These are phyloP conservation scores for Neurospora intermedia DNA, from an alignment of 495 filamentous ascomycete genomes.

Conservation along the genomic window DNA sequence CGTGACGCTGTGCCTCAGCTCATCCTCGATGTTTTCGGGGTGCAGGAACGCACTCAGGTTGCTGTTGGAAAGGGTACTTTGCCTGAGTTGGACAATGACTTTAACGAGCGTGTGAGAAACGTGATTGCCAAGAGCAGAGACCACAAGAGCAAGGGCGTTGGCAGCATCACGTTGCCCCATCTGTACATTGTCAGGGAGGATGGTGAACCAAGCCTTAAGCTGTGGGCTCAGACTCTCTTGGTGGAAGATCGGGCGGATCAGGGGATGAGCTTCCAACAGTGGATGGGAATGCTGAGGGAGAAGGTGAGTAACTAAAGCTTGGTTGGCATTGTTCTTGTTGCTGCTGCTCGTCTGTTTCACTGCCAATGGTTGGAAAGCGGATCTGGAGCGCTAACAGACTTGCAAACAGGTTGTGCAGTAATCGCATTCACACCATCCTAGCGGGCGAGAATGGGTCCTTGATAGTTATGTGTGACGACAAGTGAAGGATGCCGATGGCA, in stretches of 20 bases:
- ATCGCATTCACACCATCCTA: neutral
- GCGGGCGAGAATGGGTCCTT: neutral
- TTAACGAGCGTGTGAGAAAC: slow-evolving; percentile 85
- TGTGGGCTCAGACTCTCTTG: slow-evolving; percentile 94
- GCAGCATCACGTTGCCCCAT: slow-evolving; percentile 83
- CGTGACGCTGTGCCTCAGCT: slow-evolving; percentile 87
- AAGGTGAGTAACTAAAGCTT: slow-evolving; percentile 60
- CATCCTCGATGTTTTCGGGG: slow-evolving; percentile 79
- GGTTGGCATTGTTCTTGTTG: neutral
- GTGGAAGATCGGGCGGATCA: slow-evolving; percentile 94
- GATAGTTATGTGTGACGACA: neutral
- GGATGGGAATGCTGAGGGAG: slow-evolving; percentile 84
- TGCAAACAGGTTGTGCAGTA: neutral
- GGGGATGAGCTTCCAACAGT: slow-evolving; percentile 82
- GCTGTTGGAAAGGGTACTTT: slow-evolving; percentile 83
- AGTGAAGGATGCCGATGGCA: neutral
- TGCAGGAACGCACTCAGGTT: slow-evolving; percentile 65
- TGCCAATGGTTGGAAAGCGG: neutral
- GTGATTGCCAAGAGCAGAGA: slow-evolving; percentile 88
- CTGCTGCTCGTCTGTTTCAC: neutral
- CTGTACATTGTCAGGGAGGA: slow-evolving; percentile 92
- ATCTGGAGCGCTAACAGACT: neutral
- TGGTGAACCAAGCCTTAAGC: slow-evolving; percentile 84
- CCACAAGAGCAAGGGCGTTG: slow-evolving; percentile 71
- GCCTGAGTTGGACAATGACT: slow-evolving; percentile 85